Evolutionary conservation across 1,284 basidiomycete genomes (phyloP).

Genomic region (Moesziomyces parantarcticus): DNA sequence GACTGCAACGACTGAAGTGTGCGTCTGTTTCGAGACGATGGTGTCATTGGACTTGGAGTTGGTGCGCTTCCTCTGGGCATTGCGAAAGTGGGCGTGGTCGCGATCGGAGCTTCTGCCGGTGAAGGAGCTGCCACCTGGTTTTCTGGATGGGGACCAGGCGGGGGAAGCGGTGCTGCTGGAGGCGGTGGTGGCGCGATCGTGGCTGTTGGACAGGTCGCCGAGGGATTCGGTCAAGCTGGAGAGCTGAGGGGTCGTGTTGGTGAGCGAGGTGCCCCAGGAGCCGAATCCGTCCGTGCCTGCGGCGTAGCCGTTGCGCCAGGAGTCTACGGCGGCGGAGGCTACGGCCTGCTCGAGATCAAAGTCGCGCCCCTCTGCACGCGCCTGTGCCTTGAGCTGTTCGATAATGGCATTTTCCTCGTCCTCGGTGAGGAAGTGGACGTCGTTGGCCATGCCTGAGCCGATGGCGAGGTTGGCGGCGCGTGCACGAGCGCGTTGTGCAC

Average conservation of each 20-base stretch:
- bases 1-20: not conserved
- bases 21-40: not conserved
- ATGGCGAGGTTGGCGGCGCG: slow-evolving; percentile 42
- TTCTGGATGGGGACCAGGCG: slow-evolving; percentile 13
- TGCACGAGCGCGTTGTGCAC: slow-evolving; percentile 58
- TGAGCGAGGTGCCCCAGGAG: slow-evolving; percentile 34
- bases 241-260: slow-evolving; percentile 14
- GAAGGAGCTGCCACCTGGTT: slow-evolving; percentile 40
- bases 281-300: slow-evolving; percentile 59
- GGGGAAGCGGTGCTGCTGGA: slow-evolving; percentile 5
- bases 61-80: slow-evolving; percentile 32
- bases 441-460: slow-evolving; percentile 12
- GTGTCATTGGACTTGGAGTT: slow-evolving; percentile 10
- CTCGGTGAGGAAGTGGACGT: slow-evolving; percentile 58
- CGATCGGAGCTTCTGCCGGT: slow-evolving; percentile 48
- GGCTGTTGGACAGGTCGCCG: slow-evolving; percentile 26
- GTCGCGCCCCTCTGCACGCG: slow-evolving; percentile 39
- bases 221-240: slow-evolving; percentile 40
- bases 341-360: slow-evolving; percentile 29
- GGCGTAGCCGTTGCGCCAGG: slow-evolving; percentile 35
- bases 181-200: slow-evolving; percentile 4
- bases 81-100: slow-evolving; percentile 53
- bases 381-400: slow-evolving; percentile 54
- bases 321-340: slow-evolving; percentile 11
- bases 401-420: slow-evolving; percentile 65